Base-by-base conservation (phyloP, 768 basidiomycete genomes). In the Leucocoprinus sp. region DNA sequence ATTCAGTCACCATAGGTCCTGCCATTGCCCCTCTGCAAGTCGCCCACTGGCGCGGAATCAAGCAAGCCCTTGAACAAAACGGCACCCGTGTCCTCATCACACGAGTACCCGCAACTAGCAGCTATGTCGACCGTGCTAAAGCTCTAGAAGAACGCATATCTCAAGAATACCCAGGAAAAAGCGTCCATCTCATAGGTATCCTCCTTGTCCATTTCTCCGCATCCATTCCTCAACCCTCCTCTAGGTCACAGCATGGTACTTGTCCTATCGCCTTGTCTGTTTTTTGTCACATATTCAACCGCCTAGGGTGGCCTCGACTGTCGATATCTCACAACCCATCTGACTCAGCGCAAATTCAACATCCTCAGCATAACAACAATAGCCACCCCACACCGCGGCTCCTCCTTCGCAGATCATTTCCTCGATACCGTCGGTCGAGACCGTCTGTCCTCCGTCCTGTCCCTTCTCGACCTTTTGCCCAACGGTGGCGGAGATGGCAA, bases 41-140 rank as follows among this genome's bases (percentile, higher is more conserved):
- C 33, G 74, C 84, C 2, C 93, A 99, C 61, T 99, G 96, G 96
- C 77, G 95, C 28, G 96, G 96, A 5, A 95, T 99, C 52, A 84
- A 86, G 57, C 90, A 97, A 59, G 92, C 87, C 14, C 71, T 99
- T 5, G 83, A 93, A 56, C 75, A 84, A 28, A 92, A 86, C 57
- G 93, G 91, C 14, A 76, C 76, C 9, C 85, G 98, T 59, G 87
- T 97, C 27, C 75, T 98, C 55, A 87, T 97, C 56, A 92, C 93
- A 0, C 80, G 91, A 11, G 93, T 98, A 0, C 93, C 96, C 1
- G 92, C 92, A 0, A 95, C 91, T 1, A 88, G 87, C 54, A 84
- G 84, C 17, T 87, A 92, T 12, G 67, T 82, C 40, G 89, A 96
- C 53, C 75, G 96, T 43, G 96, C 96, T 1, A 81, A 82, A 54